Conservation (phyloP, 2,329 filamentous ascomycete species). For the Diaporthe australafricana region DNA sequence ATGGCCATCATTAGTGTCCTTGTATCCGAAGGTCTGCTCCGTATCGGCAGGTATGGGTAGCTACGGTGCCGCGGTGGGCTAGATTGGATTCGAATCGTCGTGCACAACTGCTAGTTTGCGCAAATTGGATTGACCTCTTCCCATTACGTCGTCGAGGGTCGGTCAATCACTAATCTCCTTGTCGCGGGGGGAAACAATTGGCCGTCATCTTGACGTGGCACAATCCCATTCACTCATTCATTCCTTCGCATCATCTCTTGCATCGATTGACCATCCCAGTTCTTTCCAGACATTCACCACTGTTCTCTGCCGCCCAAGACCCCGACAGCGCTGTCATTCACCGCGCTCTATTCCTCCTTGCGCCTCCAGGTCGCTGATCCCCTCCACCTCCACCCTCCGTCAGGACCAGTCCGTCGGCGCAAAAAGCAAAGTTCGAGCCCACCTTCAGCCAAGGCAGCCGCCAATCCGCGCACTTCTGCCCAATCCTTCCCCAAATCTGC, state of each 20-base stretch:
- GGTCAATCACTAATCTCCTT: constrained; percentile 24
- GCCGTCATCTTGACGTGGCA: constrained; percentile 27
- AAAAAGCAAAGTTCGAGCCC: constrained; percentile 28
- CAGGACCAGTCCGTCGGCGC: constrained; percentile 25
- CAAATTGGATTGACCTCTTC: constrained; percentile 23
- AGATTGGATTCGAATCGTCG: constrained; percentile 7
- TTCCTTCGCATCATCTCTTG: neutral
- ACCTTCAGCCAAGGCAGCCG: neutral
- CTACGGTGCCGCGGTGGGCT: neutral
- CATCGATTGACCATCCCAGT: constrained; percentile 15
- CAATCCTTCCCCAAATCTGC: constrained; percentile 27
- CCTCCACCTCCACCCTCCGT: neutral
- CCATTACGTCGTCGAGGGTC: constrained; percentile 19
- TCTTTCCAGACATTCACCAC: neutral
- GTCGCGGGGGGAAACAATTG: neutral
- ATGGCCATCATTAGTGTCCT: neutral
- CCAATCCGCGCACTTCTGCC: constrained; percentile 10
- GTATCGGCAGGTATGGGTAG: constrained; percentile 5
- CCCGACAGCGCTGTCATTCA: neutral
- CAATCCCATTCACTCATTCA: constrained; percentile 28
- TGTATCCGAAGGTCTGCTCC: neutral
- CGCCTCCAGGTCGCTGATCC: neutral
- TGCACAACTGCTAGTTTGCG: constrained; percentile 19
- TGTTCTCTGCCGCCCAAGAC: neutral
- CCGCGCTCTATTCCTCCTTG: neutral